phyloP scores from a whole-genome alignment of 352 stramenopile genomes.

The Phytophthora chlamydospora region DNA sequence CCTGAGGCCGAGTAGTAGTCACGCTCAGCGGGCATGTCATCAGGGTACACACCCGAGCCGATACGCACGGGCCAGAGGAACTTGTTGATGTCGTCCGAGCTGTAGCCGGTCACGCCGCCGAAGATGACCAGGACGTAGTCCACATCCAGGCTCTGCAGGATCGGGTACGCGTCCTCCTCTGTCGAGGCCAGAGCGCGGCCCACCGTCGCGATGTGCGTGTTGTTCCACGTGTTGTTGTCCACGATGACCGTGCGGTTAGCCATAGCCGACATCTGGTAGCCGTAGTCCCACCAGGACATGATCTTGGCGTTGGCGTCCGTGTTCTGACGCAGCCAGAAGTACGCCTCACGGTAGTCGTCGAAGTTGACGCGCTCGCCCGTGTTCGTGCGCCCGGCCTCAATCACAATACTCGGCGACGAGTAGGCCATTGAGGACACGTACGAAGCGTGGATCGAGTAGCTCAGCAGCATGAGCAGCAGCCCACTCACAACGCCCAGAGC shows the following conservation, averaged over 20 bases:
- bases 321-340: constrained; percentile 92
- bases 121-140: constrained; percentile 94
- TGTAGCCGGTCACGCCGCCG: constrained; percentile 88
- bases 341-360: constrained; percentile 98
- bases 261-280: constrained; percentile 93
- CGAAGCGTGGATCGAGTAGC: constrained; percentile 89
- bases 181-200: constrained; percentile 83
- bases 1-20: constrained; percentile 88
- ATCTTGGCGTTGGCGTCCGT: constrained; percentile 89
- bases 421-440: constrained; percentile 93
- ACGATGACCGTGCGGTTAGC: constrained; percentile 90
- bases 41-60: constrained; percentile 80
- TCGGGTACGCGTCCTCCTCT: constrained; percentile 90
- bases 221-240: constrained; percentile 98
- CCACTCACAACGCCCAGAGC: constrained; percentile 62
- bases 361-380: constrained; percentile 89
- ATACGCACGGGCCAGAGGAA: constrained; percentile 94
- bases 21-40: constrained; percentile 86
- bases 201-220: constrained; percentile 96
- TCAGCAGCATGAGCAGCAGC: constrained; percentile 77
- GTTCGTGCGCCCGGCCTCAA: constrained; percentile 77
- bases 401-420: constrained; percentile 92
- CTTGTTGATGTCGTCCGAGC: constrained; percentile 93
- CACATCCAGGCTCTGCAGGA: constrained; percentile 91
- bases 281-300: constrained; percentile 93